phyloP scores from a whole-genome alignment of 345 rosid genomes.

The Salix exigua region DNA sequence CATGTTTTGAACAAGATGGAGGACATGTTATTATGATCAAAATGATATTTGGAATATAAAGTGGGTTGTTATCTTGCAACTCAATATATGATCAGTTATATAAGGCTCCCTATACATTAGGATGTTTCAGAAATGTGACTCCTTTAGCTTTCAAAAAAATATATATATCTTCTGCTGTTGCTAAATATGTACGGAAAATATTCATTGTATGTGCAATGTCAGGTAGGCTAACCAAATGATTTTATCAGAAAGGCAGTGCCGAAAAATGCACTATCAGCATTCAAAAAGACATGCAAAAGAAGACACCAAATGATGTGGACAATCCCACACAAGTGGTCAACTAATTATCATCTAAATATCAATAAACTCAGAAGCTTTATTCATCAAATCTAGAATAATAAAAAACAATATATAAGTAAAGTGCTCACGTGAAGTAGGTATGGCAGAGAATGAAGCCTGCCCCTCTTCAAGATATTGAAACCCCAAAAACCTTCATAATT shows the following conservation, averaged over 20 bases:
- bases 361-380: not conserved
- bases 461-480: slow-evolving; percentile 59
- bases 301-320: not conserved
- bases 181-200: not conserved
- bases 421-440: slow-evolving; percentile 39
- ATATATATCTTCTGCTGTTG: not conserved
- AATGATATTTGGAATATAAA: not conserved
- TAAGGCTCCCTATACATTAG: not conserved
- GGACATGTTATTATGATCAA: not conserved
- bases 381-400: slow-evolving; percentile 4
- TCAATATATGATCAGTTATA: not conserved
- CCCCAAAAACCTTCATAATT: slow-evolving; percentile 64
- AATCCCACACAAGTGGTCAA: not conserved
- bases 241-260: not conserved
- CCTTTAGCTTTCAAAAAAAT: not conserved
- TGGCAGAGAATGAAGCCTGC: slow-evolving; percentile 32
- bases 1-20: not conserved
- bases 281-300: not conserved
- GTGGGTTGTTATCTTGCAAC: not conserved
- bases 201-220: not conserved
- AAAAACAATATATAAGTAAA: slow-evolving; percentile 4
- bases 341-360: not conserved
- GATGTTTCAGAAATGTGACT: not conserved
- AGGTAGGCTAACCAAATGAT: not conserved
- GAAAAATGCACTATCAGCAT: not conserved